These are phyloP conservation scores for Tetrapisispora pingtungensis DNA, from an alignment of 805 yeast species.

Conservation along the genomic window DNA sequence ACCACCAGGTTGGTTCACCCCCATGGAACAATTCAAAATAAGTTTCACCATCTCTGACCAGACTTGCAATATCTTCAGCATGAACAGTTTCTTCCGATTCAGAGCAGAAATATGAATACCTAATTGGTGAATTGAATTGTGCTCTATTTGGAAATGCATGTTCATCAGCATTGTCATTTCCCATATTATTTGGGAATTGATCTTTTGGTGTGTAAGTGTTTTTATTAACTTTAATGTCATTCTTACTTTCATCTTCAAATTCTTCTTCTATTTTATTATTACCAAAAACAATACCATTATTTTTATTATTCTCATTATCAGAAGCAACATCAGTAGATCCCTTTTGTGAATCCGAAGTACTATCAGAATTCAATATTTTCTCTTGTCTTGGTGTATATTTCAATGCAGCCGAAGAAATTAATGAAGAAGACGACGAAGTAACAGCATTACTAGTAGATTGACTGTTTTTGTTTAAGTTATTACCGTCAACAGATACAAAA, in stretches of 20 bases:
- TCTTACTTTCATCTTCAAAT: conserved; percentile 1
- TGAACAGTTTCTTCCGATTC: conserved; percentile 81
- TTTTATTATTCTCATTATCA: not conserved
- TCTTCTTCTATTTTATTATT: conserved; percentile 31
- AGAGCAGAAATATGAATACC: conserved; percentile 76
- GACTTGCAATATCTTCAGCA: conserved; percentile 74
- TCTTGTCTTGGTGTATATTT: conserved; percentile 46
- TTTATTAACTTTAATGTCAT: conserved; percentile 2
- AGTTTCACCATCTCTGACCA: conserved; percentile 55
- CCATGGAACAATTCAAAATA: conserved; percentile 61
- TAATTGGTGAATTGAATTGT: conserved; percentile 43
- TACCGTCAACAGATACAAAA: not conserved
- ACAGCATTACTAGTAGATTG: conserved; percentile 2
- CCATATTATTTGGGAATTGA: not conserved
- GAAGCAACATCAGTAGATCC: not conserved
- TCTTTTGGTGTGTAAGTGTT: not conserved
- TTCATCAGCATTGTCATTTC: not conserved
- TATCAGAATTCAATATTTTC: not conserved
- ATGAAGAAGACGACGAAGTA: conserved; percentile 26
- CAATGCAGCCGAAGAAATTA: conserved; percentile 46
- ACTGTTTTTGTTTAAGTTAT: not conserved
- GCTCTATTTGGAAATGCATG: conserved; percentile 1
- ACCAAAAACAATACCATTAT: conserved; percentile 33
- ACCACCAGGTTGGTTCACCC: conserved; percentile 86
- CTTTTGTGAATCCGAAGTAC: conserved; percentile 2